phyloP scores from a whole-genome alignment of 352 stramenopile species.

The Phytophthora niederhauseri region DNA sequence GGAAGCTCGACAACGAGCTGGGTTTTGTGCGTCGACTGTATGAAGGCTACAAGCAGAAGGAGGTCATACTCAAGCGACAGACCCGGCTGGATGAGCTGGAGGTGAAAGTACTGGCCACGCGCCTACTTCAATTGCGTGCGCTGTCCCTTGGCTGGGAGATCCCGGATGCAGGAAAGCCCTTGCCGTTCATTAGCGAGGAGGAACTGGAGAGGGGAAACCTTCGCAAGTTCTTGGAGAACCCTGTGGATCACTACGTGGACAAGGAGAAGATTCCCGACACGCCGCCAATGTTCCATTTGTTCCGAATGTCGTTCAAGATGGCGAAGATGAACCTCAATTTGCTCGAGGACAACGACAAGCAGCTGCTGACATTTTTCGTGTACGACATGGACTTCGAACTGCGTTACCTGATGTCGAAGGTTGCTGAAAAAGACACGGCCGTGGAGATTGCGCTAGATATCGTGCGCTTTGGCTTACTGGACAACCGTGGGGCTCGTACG shows the following conservation, averaged over 20 bases:
- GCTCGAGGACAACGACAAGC: constrained; percentile 52
- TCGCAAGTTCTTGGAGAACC: constrained; percentile 65
- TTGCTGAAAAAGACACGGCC: constrained; percentile 42
- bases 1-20: constrained; percentile 58
- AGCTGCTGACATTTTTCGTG: constrained; percentile 65
- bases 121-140: constrained; percentile 65
- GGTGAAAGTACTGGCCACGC: constrained; percentile 56
- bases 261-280: constrained; percentile 46
- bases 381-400: constrained; percentile 54
- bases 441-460: constrained; percentile 57
- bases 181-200: constrained; percentile 54
- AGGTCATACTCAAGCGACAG: constrained; percentile 44
- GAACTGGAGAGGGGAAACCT: constrained; percentile 58
- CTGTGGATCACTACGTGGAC: constrained; percentile 64
- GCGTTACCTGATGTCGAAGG: constrained; percentile 53
- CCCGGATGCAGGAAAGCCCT: constrained; percentile 53
- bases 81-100: constrained; percentile 60
- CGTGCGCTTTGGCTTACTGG: constrained; percentile 70
- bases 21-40: constrained; percentile 48
- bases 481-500: constrained; percentile 60
- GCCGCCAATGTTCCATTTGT: constrained; percentile 61
- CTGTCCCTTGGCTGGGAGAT: constrained; percentile 69
- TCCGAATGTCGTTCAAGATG: constrained; percentile 66
- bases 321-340: constrained; percentile 52
- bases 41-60: constrained; percentile 48